These are phyloP conservation scores for Xylariaceae sp. DNA, from an alignment of 2,329 filamentous ascomycete genomes.

Conservation along the genomic window DNA sequence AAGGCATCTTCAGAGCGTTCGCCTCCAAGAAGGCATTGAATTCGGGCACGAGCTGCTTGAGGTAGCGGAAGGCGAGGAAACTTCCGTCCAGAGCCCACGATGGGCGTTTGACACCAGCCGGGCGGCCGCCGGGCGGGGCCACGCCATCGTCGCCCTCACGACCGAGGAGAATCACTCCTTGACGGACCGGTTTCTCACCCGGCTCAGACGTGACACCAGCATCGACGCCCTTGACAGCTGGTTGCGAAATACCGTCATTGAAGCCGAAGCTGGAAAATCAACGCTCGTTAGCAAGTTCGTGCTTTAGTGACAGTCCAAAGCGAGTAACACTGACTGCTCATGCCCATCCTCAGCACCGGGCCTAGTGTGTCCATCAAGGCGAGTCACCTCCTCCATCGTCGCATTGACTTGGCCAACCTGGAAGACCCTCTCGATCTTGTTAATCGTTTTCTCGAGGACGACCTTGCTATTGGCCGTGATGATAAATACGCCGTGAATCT, in stretches of 20 bases:
- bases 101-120: slow-evolving; percentile 20
- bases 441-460: slow-evolving; percentile 27
- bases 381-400: slow-evolving; percentile 30
- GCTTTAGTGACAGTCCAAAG: background rate
- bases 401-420: slow-evolving; percentile 12
- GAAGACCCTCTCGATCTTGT: slow-evolving; percentile 31
- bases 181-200: slow-evolving; percentile 27
- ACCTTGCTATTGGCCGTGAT: slow-evolving; percentile 30
- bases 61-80: slow-evolving; percentile 40
- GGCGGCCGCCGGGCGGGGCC: background rate
- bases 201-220: slow-evolving; percentile 15
- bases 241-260: slow-evolving; percentile 39
- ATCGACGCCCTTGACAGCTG: slow-evolving; percentile 32
- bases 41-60: slow-evolving; percentile 41
- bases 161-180: slow-evolving; percentile 35
- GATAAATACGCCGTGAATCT: slow-evolving; percentile 34
- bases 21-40: slow-evolving; percentile 37
- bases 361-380: slow-evolving; percentile 31
- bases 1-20: slow-evolving; percentile 7
- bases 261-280: slow-evolving; percentile 35
- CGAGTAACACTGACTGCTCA: slow-evolving; percentile 31
- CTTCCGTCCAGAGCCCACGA: slow-evolving; percentile 41
- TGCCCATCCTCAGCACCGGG: slow-evolving; percentile 33
- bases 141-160: slow-evolving; percentile 32
- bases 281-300: background rate